Percentiles rank a stretch among this genome's conserved stretches.
Evolutionary conservation across 495 filamentous ascomycete genomes (phyloP).

Genomic region (Penicillium waksmanii): DNA sequence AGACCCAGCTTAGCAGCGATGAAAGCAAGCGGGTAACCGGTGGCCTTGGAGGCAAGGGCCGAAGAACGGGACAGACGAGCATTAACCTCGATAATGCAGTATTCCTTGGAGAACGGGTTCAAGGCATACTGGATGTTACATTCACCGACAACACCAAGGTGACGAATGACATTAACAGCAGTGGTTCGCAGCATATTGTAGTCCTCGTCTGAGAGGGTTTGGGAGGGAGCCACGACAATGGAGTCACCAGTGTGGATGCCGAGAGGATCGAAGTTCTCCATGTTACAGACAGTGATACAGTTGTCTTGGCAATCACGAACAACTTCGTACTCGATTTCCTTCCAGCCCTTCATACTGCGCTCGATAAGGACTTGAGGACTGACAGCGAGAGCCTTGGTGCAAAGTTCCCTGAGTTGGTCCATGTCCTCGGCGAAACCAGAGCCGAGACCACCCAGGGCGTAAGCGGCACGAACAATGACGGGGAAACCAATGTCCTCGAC

Average conservation of each 20-base stretch:
- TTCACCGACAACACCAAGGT: constrained; percentile 95
- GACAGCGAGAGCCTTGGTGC: constrained; percentile 90
- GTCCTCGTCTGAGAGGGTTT: constrained; percentile 96
- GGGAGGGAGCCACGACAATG: constrained; percentile 95
- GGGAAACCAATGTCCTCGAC: constrained; percentile 92
- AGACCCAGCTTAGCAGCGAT: constrained; percentile 95
- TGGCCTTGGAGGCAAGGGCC: constrained; percentile 95
- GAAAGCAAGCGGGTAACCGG: constrained; percentile 95
- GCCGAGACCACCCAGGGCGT: constrained; percentile 92
- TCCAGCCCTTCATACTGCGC: constrained; percentile 99
- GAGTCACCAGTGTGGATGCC: constrained; percentile 99
- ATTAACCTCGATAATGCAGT: constrained; percentile 99
- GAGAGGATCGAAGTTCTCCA: constrained; percentile 99
- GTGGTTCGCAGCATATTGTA: constrained; percentile 99
- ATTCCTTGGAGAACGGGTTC: constrained; percentile 95
- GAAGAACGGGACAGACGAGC: constrained; percentile 96
- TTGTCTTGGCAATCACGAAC: constrained; percentile 96
- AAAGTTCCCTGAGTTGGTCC: constrained; percentile 84
- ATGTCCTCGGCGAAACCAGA: constrained; percentile 95
- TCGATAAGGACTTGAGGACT: constrained; percentile 97
- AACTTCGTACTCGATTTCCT: constrained; percentile 98
- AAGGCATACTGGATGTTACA: constrained; percentile 99
- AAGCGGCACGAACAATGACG: constrained; percentile 95
- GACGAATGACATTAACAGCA: constrained; percentile 97
- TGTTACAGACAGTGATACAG: constrained; percentile 99